Percentiles rank a stretch among this genome's conserved stretches.
phyloP scores from a whole-genome alignment of 2,329 filamentous ascomycete genomes.

The Tolypocladium ophioglossoides region DNA sequence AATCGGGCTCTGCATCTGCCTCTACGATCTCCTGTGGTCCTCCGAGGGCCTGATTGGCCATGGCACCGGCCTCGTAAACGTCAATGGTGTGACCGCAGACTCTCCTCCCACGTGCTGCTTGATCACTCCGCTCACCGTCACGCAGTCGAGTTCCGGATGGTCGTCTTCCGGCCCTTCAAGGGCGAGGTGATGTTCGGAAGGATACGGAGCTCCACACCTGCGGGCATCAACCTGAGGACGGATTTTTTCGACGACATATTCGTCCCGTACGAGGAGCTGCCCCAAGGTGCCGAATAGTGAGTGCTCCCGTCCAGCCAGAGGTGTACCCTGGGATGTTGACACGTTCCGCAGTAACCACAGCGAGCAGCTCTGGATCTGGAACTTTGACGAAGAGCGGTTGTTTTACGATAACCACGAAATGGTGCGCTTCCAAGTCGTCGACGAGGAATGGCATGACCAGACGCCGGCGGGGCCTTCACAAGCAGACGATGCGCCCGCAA shows the following conservation, averaged over 20 bases:
- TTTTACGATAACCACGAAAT: slow-evolving; percentile 88
- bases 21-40: slow-evolving; percentile 82
- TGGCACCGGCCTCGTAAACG: slow-evolving; percentile 83
- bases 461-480: slow-evolving; percentile 58
- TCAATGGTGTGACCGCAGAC: slow-evolving; percentile 56
- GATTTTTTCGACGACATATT: slow-evolving; percentile 95
- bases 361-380: slow-evolving; percentile 80
- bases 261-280: slow-evolving; percentile 62
- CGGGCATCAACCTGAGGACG: slow-evolving; percentile 68
- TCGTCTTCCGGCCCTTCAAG: slow-evolving; percentile 94
- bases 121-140: not conserved
- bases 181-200: slow-evolving; percentile 81
- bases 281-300: slow-evolving; percentile 68
- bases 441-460: slow-evolving; percentile 87
- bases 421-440: slow-evolving; percentile 75
- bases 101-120: not conserved
- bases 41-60: slow-evolving; percentile 93
- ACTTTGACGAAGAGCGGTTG: slow-evolving; percentile 59
- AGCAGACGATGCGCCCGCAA: slow-evolving; percentile 48
- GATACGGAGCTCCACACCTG: slow-evolving; percentile 63
- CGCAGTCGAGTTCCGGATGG: slow-evolving; percentile 79
- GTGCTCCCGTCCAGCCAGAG: slow-evolving; percentile 14
- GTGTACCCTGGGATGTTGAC: not conserved
- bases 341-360: slow-evolving; percentile 48
- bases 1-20: slow-evolving; percentile 83